Percentiles rank a stretch among this genome's conserved stretches.
phyloP scores from a whole-genome alignment of 169 alveolate species.

The Plasmodium sp. region DNA sequence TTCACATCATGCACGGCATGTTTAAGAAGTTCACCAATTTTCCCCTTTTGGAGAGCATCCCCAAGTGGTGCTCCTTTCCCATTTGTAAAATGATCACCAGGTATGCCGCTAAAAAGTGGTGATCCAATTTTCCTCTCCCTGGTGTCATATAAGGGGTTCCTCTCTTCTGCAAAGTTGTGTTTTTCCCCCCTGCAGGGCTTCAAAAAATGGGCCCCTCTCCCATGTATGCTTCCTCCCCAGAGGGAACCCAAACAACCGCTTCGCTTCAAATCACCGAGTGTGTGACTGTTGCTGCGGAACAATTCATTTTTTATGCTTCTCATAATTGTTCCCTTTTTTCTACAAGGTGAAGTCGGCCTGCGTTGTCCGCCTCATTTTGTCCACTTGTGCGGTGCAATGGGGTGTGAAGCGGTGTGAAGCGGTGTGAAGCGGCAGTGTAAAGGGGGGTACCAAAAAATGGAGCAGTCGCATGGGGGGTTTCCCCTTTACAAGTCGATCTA shows the following conservation, averaged over 20 bases:
- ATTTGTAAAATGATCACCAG: background rate
- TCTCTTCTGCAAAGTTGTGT: background rate
- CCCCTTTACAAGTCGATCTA: background rate
- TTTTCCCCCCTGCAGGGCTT: background rate
- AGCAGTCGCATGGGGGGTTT: background rate
- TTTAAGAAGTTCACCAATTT: conserved; percentile 14
- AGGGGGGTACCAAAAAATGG: background rate
- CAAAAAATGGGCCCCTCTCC: background rate
- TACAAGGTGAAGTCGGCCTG: background rate
- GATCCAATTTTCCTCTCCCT: background rate
- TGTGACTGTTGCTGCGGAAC: background rate
- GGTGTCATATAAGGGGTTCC: background rate
- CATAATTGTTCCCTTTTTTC: background rate
- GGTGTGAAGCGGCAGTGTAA: background rate
- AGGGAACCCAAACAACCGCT: background rate
- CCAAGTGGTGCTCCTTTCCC: background rate
- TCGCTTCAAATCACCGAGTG: background rate
- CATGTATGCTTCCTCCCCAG: background rate
- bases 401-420: background rate
- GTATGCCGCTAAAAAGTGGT: background rate
- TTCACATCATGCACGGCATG: background rate
- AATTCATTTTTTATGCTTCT: conserved; percentile 13
- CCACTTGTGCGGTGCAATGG: background rate
- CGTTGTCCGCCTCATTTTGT: background rate
- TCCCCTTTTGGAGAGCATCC: background rate